Evolutionary conservation across 1,284 basidiomycete genomes (phyloP).

Genomic region (Athelia sp.): DNA sequence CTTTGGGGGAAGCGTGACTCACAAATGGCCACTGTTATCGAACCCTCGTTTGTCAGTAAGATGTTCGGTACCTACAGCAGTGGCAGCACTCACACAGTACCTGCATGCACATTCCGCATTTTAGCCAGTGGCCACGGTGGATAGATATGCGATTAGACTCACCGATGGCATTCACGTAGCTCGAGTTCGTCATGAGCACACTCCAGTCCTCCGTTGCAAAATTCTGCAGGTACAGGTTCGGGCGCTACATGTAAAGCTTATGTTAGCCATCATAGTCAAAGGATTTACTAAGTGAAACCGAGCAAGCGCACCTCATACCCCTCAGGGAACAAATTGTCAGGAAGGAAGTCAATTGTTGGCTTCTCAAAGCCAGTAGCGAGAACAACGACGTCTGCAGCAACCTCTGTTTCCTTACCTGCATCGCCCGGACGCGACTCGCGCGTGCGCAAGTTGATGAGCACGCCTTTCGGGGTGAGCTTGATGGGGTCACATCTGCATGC

Average conservation of each 20-base stretch:
- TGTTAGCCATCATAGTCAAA: too few relatives aligned
- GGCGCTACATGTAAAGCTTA: conserved; percentile 23
- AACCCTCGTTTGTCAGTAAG: conserved; percentile 4
- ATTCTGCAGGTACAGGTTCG: conserved; percentile 60
- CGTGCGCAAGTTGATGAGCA: conserved; percentile 29
- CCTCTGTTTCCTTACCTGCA: conserved; percentile 18
- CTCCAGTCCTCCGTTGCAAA: conserved; percentile 59
- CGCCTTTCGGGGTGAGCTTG: conserved; percentile 37
- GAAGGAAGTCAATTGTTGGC: conserved; percentile 50
- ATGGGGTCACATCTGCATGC: too few relatives aligned
- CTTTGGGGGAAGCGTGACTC: conserved; percentile 13
- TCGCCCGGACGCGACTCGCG: conserved; percentile 9
- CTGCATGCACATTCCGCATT: too few relatives aligned
- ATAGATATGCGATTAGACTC: too few relatives aligned
- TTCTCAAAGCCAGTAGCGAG: conserved; percentile 60
- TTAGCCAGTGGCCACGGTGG: too few relatives aligned
- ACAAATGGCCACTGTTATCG: conserved; percentile 33
- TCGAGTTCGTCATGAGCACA: conserved; percentile 53
- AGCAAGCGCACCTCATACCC: conserved; percentile 34
- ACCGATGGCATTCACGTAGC: conserved; percentile 50
- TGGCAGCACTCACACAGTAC: conserved; percentile 13
- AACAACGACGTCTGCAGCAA: conserved; percentile 52
- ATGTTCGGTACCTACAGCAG: too few relatives aligned
- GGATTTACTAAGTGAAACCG: too few relatives aligned
- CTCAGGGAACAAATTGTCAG: conserved; percentile 55